These are phyloP conservation scores for Ceraceosorus guamensis DNA, from an alignment of 1,284 basidiomycete genomes.

Conservation along the genomic window DNA sequence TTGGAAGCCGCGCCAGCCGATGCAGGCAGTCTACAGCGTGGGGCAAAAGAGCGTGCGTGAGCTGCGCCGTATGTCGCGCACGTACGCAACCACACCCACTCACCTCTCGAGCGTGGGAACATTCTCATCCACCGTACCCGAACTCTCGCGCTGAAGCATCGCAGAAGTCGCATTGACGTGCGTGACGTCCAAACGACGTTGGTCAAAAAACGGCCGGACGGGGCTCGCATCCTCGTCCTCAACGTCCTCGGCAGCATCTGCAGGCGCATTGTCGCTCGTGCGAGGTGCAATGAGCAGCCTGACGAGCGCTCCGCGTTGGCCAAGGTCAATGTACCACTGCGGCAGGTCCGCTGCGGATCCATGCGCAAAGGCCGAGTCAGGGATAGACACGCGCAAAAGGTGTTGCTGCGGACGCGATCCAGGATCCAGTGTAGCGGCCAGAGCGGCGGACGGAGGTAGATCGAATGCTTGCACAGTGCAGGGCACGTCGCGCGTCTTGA, in stretches of 20 bases:
- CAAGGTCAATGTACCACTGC: slow-evolving; percentile 22
- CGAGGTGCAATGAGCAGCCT: slow-evolving; percentile 16
- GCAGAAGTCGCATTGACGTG: slow-evolving; percentile 41
- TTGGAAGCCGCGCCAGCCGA: no score
- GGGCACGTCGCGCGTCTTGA: slow-evolving; percentile 18
- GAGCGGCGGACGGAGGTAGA: slow-evolving; percentile 42
- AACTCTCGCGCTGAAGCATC: slow-evolving; percentile 28
- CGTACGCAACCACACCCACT: no score
- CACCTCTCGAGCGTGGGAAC: no score
- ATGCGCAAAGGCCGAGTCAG: slow-evolving; percentile 21
- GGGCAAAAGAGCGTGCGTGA: no score
- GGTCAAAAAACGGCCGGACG: slow-evolving; percentile 18
- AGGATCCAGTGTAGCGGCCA: slow-evolving; percentile 40
- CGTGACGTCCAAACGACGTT: slow-evolving; percentile 23
- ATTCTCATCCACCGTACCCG: no score
- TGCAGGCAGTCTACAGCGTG: no score
- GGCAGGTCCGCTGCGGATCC: slow-evolving; percentile 17
- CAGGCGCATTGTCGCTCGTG: neutral
- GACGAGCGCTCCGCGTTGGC: slow-evolving; percentile 24
- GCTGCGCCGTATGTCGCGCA: no score
- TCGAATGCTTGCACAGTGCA: slow-evolving; percentile 31
- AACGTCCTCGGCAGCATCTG: neutral
- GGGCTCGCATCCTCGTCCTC: slow-evolving; percentile 10
- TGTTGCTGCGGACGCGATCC: slow-evolving; percentile 38
- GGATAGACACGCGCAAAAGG: slow-evolving; percentile 33